These are phyloP conservation scores for Aspergillus brasiliensis DNA, from an alignment of 2,329 filamentous ascomycete genomes.

Conservation along the genomic window DNA sequence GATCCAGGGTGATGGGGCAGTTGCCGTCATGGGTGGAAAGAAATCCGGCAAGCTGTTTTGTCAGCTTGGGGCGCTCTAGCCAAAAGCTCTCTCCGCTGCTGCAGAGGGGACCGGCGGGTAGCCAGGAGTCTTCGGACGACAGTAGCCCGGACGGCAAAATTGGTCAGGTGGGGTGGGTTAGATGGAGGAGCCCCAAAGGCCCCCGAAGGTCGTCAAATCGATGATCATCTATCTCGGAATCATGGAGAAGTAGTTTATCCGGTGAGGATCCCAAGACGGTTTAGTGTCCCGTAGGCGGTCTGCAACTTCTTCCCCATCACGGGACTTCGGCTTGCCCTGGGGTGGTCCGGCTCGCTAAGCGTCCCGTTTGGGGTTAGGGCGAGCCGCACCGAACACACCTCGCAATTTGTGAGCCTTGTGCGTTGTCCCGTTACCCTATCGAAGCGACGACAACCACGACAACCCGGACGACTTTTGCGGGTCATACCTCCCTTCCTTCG, in stretches of 20 bases:
- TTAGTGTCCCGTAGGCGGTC: conserved; percentile 15
- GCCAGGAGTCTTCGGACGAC: conserved; percentile 30
- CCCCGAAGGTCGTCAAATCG: too few relatives aligned
- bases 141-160: conserved; percentile 32
- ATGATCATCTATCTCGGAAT: conserved; percentile 16
- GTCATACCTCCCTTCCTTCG: conserved; percentile 45
- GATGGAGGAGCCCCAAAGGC: conserved; percentile 1
- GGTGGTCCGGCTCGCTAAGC: conserved; percentile 36
- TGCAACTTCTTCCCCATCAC: conserved; percentile 25
- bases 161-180: conserved; percentile 23
- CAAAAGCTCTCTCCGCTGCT: conserved; percentile 7
- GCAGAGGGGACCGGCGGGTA: conserved; percentile 9
- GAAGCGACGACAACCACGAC: conserved; percentile 48
- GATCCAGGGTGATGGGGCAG: background rate
- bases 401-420: conserved; percentile 42
- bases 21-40: conserved; percentile 17
- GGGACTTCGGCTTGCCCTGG: conserved; percentile 40
- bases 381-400: conserved; percentile 38
- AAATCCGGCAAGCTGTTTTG: conserved; percentile 16
- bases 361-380: conserved; percentile 39
- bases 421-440: conserved; percentile 33
- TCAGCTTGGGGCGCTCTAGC: conserved; percentile 21
- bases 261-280: conserved; percentile 9
- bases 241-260: conserved; percentile 17
- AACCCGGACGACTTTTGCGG: conserved; percentile 45